Evolutionary conservation across 768 basidiomycete species (phyloP), one percentile per base, ranked within the genome.

Genomic region (Lactifluus hygrophoroides): DNA sequence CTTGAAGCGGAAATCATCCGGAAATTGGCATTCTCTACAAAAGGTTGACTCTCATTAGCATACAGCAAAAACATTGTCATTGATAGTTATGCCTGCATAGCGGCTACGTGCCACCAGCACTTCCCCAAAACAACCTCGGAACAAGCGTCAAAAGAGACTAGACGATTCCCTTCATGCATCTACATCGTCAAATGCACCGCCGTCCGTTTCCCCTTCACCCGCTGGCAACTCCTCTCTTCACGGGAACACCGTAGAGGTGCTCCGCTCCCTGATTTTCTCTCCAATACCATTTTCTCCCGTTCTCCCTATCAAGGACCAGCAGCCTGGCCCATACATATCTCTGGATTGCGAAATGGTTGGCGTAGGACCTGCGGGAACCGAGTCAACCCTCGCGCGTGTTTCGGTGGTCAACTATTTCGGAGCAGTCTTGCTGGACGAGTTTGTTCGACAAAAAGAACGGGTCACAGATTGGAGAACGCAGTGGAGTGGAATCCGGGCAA

Each of bases 301-400:
- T 34, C 42, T 64, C 7, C 57, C 54, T n/a, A n/a, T 25, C 23
- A 63, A 56, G 42, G 57, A 64, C 28, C 57, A 54, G 21, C 54
- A 46, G 17, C 81, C 82, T 4, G 87, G 87, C 48, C 85, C 80
- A 66, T 88, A 88, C 62, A 73, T 96, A 43, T 84, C 92, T 0
- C 74, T 99, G 28, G 95, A 99, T 71, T 98, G 95, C 66, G 95
- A 98, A 72, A 96, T 98, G 93, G 94, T 98, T 11, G 94, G 94
- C 5, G 80, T 95, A n/a, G 93, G 93, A 0, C 77, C 82, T n/a
- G 78, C 85, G 25, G 91, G 90, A 21, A 71, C 71, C 3, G 91
- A 95, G 68, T 92, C 89, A 0, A 85, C 87, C 0, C 78, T 96
- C 14, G 94, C 93, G 1, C 84, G 94, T 32, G 89, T 95, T 62